Conservation (phyloP, 192 early-diverging fungal species). For the Dissophora globulifera region DNA sequence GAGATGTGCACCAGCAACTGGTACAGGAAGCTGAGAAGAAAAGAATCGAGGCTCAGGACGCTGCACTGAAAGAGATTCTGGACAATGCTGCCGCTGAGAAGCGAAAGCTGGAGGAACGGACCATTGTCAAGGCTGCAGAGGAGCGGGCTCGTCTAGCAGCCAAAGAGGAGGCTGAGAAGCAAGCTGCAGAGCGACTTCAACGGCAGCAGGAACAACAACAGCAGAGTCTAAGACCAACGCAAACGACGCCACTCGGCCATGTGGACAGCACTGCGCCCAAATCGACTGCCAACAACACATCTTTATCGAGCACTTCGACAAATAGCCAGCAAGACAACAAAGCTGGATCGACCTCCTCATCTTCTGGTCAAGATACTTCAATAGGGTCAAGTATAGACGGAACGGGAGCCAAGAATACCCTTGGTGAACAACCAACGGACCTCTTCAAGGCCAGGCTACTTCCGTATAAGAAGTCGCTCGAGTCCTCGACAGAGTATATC, state of each 20-base stretch:
- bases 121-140: slow-evolving; percentile 6
- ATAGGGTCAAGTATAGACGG: neutral
- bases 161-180: slow-evolving; percentile 5
- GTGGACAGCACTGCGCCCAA: neutral
- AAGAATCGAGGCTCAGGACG: slow-evolving; percentile 36
- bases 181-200: neutral
- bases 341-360: neutral
- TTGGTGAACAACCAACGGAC: slow-evolving; percentile 15
- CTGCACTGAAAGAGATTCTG: slow-evolving; percentile 40
- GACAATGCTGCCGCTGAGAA: slow-evolving; percentile 48
- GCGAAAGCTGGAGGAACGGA: slow-evolving; percentile 31
- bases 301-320: neutral
- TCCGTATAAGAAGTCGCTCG: slow-evolving; percentile 33
- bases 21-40: slow-evolving; percentile 24
- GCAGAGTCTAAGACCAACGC: neutral
- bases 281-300: neutral
- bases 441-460: slow-evolving; percentile 26
- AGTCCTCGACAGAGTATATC: slow-evolving; percentile 34
- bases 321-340: neutral
- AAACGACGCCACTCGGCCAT: neutral
- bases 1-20: slow-evolving; percentile 13
- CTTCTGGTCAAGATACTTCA: neutral
- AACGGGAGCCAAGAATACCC: neutral
- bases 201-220: neutral
- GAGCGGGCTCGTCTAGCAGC: slow-evolving; percentile 13